Conservation (phyloP, 345 rosid species). For the Arabis alpina region DNA sequence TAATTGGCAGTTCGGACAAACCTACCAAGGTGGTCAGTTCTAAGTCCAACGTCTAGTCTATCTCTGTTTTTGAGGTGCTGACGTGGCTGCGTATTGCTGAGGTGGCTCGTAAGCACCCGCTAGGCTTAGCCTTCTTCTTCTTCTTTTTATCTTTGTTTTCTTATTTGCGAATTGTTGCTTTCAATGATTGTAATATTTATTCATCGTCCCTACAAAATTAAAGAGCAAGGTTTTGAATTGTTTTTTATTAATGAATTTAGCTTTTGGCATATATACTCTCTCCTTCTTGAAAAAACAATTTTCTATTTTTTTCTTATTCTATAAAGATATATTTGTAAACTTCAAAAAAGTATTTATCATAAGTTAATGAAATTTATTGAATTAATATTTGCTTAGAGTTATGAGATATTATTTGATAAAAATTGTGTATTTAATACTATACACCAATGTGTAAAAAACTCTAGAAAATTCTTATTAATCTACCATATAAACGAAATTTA, state of each 20-base stretch:
- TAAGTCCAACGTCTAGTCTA: background rate
- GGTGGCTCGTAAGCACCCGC: conserved; percentile 86
- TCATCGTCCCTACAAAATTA: conserved; percentile 14
- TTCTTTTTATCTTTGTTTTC: background rate
- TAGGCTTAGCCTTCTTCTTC: conserved; percentile 37
- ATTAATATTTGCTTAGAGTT: too few relatives aligned
- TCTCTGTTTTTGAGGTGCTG: conserved; percentile 31
- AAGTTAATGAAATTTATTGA: too few relatives aligned
- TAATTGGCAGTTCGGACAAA: conserved; percentile 90
- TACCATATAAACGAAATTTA: background rate
- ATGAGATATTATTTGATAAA: too few relatives aligned
- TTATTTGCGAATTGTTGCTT: conserved; percentile 17
- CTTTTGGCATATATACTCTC: conserved; percentile 6
- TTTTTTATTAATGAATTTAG: background rate
- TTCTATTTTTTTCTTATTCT: too few relatives aligned
- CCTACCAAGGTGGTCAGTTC: conserved; percentile 77
- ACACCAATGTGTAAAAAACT: too few relatives aligned
- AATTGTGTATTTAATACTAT: too few relatives aligned
- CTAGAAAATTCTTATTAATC: background rate
- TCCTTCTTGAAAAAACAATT: too few relatives aligned
- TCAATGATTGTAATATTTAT: conserved; percentile 28
- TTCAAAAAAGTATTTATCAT: too few relatives aligned
- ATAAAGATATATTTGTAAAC: too few relatives aligned
- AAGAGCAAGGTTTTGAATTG: background rate
- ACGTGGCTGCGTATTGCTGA: conserved; percentile 60